phyloP scores from a whole-genome alignment of 305 asterid genomes.

The Fraxinus nigra region DNA sequence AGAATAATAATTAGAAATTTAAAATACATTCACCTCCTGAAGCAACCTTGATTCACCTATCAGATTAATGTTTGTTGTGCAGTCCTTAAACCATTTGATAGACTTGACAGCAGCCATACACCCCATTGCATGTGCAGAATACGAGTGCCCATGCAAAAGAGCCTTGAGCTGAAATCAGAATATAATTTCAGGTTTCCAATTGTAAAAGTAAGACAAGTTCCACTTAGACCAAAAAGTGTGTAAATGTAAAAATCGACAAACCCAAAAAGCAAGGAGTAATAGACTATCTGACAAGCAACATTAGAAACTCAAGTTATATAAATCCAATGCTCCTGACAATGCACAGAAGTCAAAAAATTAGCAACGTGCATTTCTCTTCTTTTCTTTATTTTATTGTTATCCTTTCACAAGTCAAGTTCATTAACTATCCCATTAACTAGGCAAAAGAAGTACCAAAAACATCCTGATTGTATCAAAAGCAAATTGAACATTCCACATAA shows the following conservation, averaged over 20 bases:
- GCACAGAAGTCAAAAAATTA: not conserved
- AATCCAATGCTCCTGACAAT: not conserved
- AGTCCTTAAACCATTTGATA: constrained; percentile 82
- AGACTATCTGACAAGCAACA: not conserved
- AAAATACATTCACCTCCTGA: constrained; percentile 55
- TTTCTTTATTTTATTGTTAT: not conserved
- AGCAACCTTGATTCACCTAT: constrained; percentile 50
- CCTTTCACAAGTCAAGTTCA: not conserved
- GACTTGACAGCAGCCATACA: constrained; percentile 86
- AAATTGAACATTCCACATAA: not conserved
- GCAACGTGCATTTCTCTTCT: not conserved
- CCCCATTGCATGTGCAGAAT: constrained; percentile 94
- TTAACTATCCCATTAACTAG: not conserved
- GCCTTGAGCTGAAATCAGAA: constrained; percentile 76
- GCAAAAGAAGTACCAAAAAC: not conserved
- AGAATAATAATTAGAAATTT: not conserved
- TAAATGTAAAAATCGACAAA: not conserved
- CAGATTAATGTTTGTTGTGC: constrained; percentile 60
- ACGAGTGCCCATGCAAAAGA: constrained; percentile 97
- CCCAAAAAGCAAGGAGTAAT: not conserved
- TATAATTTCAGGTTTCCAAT: constrained; percentile 12
- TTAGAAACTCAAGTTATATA: not conserved
- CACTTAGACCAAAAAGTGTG: not conserved
- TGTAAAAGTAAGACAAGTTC: constrained; percentile 4
- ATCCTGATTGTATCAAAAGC: not conserved